phyloP scores from a whole-genome alignment of 1,284 basidiomycete genomes.

The Athelia psychrophila region DNA sequence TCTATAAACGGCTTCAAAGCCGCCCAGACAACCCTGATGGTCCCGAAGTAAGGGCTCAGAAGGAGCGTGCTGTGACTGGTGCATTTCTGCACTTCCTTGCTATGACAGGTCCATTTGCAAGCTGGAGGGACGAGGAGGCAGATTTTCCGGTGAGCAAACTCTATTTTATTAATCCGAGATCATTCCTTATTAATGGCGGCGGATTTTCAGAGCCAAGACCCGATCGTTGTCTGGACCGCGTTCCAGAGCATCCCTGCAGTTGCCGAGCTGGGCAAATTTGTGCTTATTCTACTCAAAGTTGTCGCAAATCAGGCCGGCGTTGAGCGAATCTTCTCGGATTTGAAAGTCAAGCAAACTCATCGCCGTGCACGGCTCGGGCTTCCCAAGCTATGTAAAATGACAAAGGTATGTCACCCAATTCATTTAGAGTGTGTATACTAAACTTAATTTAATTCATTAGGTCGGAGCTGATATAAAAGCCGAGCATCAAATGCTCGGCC shows the following conservation, averaged over 20 bases:
- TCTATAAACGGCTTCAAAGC: background rate
- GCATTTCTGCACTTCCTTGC: conserved; percentile 1
- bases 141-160: background rate
- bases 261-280: conserved; percentile 8
- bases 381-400: conserved; percentile 5
- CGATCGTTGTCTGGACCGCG: conserved; percentile 5
- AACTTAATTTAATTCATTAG: background rate
- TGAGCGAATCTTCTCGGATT: conserved; percentile 9
- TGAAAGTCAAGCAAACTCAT: conserved; percentile 8
- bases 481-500: background rate
- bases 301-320: conserved; percentile 5
- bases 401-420: conserved; percentile 4
- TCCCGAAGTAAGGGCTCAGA: background rate
- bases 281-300: conserved; percentile 5
- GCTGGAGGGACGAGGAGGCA: conserved; percentile 1
- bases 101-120: conserved; percentile 1
- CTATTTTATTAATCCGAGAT: background rate
- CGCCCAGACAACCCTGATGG: background rate
- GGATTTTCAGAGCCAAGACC: conserved; percentile 4
- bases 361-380: conserved; percentile 7
- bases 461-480: background rate
- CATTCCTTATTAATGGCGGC: background rate
- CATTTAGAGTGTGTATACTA: background rate
- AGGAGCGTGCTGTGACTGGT: background rate
- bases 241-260: background rate